Percentiles rank a stretch among this genome's conserved stretches.
phyloP scores from a whole-genome alignment of 2,329 filamentous ascomycete species.

The Fusarium floridanum region DNA sequence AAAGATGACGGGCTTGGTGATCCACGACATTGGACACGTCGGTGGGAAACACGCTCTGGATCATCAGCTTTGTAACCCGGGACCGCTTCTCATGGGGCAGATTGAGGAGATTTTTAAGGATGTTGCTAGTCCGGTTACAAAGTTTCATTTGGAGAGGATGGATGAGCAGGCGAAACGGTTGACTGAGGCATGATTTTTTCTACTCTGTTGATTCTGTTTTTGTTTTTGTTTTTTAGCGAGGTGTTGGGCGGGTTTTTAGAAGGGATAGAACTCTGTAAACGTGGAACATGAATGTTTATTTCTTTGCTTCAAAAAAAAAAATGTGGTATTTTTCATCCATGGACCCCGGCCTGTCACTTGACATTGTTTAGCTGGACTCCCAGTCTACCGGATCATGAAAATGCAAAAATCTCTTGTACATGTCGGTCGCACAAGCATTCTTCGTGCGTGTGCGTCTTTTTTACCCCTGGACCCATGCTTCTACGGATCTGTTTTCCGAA shows the following conservation, averaged over 20 bases:
- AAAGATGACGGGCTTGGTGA: constrained; percentile 43
- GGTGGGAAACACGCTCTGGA: neutral
- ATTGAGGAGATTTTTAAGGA: constrained; percentile 39
- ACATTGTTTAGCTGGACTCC: neutral
- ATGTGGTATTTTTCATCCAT: neutral
- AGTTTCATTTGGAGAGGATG: constrained; percentile 16
- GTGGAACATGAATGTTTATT: neutral
- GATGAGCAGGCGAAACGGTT: constrained; percentile 17
- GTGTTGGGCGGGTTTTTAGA: neutral
- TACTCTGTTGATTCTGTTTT: neutral
- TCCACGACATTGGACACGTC: constrained; percentile 46
- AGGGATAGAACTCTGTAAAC: neutral
- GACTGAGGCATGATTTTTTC: neutral
- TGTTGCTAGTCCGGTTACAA: constrained; percentile 22
- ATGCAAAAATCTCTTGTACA: neutral
- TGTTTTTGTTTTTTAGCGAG: neutral
- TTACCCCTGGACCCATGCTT: constrained; percentile 3
- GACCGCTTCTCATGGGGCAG: constrained; percentile 26
- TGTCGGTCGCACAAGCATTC: neutral
- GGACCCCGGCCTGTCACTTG: neutral
- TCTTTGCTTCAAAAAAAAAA: neutral
- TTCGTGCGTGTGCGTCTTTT: neutral
- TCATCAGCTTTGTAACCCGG: constrained; percentile 43
- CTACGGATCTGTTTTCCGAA: neutral
- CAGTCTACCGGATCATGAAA: neutral